phyloP scores from a whole-genome alignment of 306 rosid species.

The Vigna trinervia region DNA sequence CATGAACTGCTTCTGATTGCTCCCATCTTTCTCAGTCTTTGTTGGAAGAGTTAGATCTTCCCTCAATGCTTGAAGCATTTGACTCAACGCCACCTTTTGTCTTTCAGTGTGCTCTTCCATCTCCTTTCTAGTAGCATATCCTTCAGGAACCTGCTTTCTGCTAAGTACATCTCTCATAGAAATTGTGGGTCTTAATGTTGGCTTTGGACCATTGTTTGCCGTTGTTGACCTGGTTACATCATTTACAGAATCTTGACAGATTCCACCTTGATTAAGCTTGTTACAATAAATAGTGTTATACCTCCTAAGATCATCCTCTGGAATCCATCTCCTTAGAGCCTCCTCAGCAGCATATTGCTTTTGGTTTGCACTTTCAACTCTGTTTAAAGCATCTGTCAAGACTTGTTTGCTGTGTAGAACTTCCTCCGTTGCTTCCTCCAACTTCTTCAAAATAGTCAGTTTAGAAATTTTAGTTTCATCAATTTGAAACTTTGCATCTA shows the following conservation, averaged over 20 bases:
- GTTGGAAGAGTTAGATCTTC: conserved; percentile 74
- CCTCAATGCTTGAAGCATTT: conserved; percentile 88
- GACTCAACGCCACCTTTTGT: conserved; percentile 85
- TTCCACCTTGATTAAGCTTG: conserved; percentile 53
- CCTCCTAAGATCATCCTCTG: conserved; percentile 58
- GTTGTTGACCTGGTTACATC: conserved; percentile 49
- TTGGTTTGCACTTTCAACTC: conserved; percentile 72
- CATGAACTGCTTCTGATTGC: conserved; percentile 57
- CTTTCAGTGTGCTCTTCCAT: conserved; percentile 59
- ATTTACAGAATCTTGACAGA: conserved; percentile 45
- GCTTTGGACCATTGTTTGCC: conserved; percentile 54
- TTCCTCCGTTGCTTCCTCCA: conserved; percentile 85
- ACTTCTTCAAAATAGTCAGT: conserved; percentile 62
- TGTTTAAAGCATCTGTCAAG: conserved; percentile 81
- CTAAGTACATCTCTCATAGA: conserved; percentile 95
- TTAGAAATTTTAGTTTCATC: conserved; percentile 64
- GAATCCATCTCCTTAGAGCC: conserved; percentile 71
- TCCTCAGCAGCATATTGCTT: conserved; percentile 81
- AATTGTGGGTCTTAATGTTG: conserved; percentile 65
- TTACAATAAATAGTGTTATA: conserved; percentile 52
- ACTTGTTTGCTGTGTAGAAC: conserved; percentile 72
- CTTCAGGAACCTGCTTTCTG: conserved; percentile 80
- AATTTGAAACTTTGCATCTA: conserved; percentile 60
- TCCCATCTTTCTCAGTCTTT: conserved; percentile 66
- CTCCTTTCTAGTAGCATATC: conserved; percentile 56